Evolutionary conservation across 192 early-diverging fungal species (phyloP), one percentile per base, ranked within the genome.

Genomic region (Bifiguratus adelaidae): DNA sequence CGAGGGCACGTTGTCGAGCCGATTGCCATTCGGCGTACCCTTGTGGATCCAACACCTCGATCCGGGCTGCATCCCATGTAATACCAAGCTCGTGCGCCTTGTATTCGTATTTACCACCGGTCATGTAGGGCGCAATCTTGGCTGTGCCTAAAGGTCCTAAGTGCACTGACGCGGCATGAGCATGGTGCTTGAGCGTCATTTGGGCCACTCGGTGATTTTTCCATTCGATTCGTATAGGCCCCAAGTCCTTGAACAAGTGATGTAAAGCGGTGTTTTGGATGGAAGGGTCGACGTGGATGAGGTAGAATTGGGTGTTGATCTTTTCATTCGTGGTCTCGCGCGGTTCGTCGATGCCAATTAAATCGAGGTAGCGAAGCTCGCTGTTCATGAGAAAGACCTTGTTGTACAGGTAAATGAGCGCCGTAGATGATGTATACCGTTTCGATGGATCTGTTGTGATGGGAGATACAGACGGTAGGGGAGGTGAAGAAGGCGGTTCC

Each of bases 321-420:
- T 64, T 56, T 16, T 69, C 41, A 25, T 3, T n/a, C 47, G 12
- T 16, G 4, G 20, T 26, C 47, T 48, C 58, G 71, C 70, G 70
- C 7, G 62, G 50, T 19, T 53, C 52, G 4, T 77, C 68, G 12
- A 55, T 44, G 1, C 81, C 83, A 3, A 46, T 47, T 13, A 90
- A 38, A 52, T 85, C 57, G 41, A 88, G 32, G 37, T 56, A 70
- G 2, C 67, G 68, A 11, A 80, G 59, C 35, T 83, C 80, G 21
- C 65, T 76, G 20, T 80, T 60, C 79, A 88, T 83, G 29, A 88
- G 44, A 50, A 74, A 71, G 3, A 90, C 23, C 38, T 76, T 68
- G 54, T 86, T 86, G 40, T 71, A 71, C 29, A 45, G 32, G 27
- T 45, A 26, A 4, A 13, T 45, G 4, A 45, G 29, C 5, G 9